Conservation (phyloP, 257 asterid species). For the Plantago ovata region DNA sequence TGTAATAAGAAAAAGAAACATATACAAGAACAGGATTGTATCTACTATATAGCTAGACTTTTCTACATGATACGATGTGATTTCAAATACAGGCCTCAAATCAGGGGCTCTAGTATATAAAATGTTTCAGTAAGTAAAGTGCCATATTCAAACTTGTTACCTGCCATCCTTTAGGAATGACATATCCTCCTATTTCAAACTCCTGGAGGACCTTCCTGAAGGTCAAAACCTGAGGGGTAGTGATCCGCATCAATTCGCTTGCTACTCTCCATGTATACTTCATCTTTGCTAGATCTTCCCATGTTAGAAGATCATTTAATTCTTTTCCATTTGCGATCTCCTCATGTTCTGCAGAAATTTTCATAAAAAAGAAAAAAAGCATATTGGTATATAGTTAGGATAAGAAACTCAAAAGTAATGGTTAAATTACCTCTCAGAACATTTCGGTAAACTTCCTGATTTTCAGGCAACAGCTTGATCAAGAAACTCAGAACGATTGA, state of each 20-base stretch:
- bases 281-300: conserved; percentile 27
- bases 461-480: conserved; percentile 28
- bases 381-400: neutral
- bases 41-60: too few species aligned
- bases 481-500: conserved; percentile 29
- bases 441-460: conserved; percentile 13
- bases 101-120: neutral
- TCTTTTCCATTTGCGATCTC: conserved; percentile 16
- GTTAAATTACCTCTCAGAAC: conserved; percentile 8
- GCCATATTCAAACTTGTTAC: neutral
- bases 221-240: conserved; percentile 6
- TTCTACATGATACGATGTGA: too few species aligned
- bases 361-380: neutral
- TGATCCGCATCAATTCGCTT: conserved; percentile 13
- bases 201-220: conserved; percentile 19
- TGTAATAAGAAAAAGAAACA: neutral
- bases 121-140: neutral
- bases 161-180: conserved; percentile 24
- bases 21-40: neutral
- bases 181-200: conserved; percentile 17
- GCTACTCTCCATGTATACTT: conserved; percentile 29
- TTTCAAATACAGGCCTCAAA: too few species aligned
- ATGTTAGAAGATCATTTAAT: conserved; percentile 13
- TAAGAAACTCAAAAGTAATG: neutral
- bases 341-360: conserved; percentile 10